Percentiles rank a stretch among this genome's conserved stretches.
Conservation (phyloP, 106 monocot genomes). For the Dendrobium officinale region DNA sequence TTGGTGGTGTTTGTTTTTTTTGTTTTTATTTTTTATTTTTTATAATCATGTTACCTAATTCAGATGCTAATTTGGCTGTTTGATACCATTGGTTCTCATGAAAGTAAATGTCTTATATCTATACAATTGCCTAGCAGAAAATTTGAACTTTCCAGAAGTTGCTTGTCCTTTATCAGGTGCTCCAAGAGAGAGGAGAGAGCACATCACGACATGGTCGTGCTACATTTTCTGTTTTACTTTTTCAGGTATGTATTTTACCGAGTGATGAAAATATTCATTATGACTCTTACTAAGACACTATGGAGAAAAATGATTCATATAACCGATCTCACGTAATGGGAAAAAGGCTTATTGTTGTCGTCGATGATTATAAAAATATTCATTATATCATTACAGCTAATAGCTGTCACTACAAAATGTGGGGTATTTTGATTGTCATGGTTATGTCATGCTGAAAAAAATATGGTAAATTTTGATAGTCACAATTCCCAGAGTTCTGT, state of each 20-base stretch:
- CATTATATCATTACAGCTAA: neutral
- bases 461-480: neutral
- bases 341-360: too few species aligned
- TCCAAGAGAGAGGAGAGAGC: conserved; percentile 97
- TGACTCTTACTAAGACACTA: too few species aligned
- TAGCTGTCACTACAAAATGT: neutral
- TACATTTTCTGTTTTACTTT: conserved; percentile 95
- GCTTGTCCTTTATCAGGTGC: conserved; percentile 38
- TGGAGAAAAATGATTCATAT: too few species aligned
- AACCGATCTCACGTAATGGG: too few species aligned
- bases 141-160: neutral
- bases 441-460: neutral
- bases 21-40: neutral
- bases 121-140: neutral
- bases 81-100: neutral
- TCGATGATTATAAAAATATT: too few species aligned
- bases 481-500: neutral
- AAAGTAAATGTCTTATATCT: neutral
- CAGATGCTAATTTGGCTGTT: neutral
- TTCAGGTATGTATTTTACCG: conserved; percentile 51
- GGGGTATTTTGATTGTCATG: neutral
- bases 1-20: too few species aligned
- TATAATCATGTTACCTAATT: neutral
- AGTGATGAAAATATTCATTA: neutral
- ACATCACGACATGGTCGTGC: conserved; percentile 98